These are phyloP conservation scores for Inga leiocalycina DNA, from an alignment of 306 rosid species.

Conservation along the genomic window DNA sequence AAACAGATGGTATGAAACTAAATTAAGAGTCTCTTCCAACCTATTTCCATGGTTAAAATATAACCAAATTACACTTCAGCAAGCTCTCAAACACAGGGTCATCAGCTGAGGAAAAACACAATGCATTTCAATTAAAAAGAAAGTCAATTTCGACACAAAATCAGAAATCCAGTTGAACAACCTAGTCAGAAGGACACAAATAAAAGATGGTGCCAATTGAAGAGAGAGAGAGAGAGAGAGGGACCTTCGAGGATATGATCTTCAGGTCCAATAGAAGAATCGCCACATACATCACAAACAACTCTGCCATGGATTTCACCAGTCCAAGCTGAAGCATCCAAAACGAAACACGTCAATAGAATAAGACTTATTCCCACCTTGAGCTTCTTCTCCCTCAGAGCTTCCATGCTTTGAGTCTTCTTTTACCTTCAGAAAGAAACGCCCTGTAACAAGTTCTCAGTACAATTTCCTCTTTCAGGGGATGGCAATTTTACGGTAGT, in stretches of 20 bases:
- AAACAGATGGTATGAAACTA: background rate
- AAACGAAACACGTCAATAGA: slow-evolving; percentile 39
- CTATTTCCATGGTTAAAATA: background rate
- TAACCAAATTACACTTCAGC: background rate
- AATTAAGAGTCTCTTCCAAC: background rate
- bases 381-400: slow-evolving; percentile 25
- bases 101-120: background rate
- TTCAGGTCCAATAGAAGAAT: slow-evolving; percentile 90
- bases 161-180: slow-evolving; percentile 14
- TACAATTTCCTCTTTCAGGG: background rate
- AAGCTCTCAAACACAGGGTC: background rate
- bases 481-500: background rate
- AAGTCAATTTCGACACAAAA: background rate
- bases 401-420: slow-evolving; percentile 48
- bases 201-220: slow-evolving; percentile 14
- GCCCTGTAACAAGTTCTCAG: background rate
- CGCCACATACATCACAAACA: slow-evolving; percentile 88
- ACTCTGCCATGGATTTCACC: slow-evolving; percentile 97
- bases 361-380: slow-evolving; percentile 39
- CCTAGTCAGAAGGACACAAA: background rate
- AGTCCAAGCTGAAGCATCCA: slow-evolving; percentile 73
- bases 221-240: slow-evolving; percentile 8
- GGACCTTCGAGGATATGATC: slow-evolving; percentile 87
- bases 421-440: background rate
- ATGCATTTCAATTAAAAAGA: background rate